A percentile compares a stretch with the other conserved stretches of the same genome.
Conservation (phyloP, 1,284 basidiomycete genomes). For the Tausonia pullulans region DNA sequence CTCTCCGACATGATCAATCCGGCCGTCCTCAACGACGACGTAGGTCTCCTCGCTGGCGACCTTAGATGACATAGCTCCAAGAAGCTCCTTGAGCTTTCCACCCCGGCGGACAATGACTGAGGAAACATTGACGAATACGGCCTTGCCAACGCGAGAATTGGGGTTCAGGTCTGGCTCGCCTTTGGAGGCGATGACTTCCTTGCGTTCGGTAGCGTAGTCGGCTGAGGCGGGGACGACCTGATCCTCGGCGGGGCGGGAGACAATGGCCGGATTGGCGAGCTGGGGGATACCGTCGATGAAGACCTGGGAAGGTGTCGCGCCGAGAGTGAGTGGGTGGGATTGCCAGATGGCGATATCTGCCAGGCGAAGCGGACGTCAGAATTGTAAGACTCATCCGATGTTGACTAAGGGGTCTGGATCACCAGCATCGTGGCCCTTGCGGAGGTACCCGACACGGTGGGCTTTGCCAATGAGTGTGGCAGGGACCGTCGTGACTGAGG, state of each 20-base stretch:
- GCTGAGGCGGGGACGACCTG: constrained; percentile 28
- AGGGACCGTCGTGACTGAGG: constrained; percentile 64
- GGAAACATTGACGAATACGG: constrained; percentile 33
- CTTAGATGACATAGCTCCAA: constrained; percentile 6
- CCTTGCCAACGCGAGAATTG: constrained; percentile 23
- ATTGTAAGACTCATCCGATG: neutral
- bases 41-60: neutral
- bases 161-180: constrained; percentile 32
- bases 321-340: constrained; percentile 63
- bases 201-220: constrained; percentile 29
- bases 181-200: constrained; percentile 26
- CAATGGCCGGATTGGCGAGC: constrained; percentile 27
- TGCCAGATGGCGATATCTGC: constrained; percentile 78
- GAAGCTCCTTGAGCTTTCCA: constrained; percentile 7
- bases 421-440: constrained; percentile 40
- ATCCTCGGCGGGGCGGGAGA: constrained; percentile 25
- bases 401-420: no score
- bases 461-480: constrained; percentile 64
- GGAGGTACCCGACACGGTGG: constrained; percentile 68
- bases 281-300: constrained; percentile 49
- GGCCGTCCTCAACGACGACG: constrained; percentile 33
- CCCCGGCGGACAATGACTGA: constrained; percentile 21
- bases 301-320: constrained; percentile 44
- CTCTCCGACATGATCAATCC: constrained; percentile 24
- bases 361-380: neutral